These are phyloP conservation scores for Populus tremula DNA, from an alignment of 345 rosid genomes.

Conservation along the genomic window DNA sequence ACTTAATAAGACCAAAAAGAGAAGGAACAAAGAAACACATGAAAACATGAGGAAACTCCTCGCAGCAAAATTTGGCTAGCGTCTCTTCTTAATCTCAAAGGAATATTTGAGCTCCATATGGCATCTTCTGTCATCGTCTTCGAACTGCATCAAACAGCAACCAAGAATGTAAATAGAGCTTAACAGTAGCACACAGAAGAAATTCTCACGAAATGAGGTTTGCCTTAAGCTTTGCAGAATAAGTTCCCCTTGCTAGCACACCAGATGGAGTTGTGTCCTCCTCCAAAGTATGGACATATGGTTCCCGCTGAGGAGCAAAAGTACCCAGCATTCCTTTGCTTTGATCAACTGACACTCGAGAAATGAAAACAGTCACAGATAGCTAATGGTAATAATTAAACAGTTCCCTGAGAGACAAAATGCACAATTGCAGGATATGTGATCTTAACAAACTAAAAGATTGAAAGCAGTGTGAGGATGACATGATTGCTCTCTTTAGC, in stretches of 20 bases:
- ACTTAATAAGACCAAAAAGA: background rate
- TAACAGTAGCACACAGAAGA: background rate
- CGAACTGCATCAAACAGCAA: constrained; percentile 38
- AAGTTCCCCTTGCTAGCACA: constrained; percentile 46
- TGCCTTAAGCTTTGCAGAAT: constrained; percentile 52
- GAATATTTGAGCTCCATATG: constrained; percentile 53
- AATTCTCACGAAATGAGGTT: background rate
- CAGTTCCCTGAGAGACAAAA: background rate
- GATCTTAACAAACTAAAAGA: no score
- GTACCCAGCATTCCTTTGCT: constrained; percentile 63
- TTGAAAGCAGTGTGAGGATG: no score
- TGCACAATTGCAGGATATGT: background rate
- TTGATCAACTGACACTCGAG: constrained; percentile 40
- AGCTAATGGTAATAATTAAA: background rate
- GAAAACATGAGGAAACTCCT: background rate
- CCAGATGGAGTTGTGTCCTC: constrained; percentile 63
- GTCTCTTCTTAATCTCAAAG: constrained; percentile 44
- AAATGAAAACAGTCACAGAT: background rate
- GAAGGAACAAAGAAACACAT: background rate
- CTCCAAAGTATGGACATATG: constrained; percentile 44
- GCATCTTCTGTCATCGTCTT: constrained; percentile 53
- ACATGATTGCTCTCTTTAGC: no score
- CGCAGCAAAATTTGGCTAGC: constrained; percentile 6
- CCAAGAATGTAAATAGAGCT: background rate
- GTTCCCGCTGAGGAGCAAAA: constrained; percentile 53